Evolutionary conservation across 768 basidiomycete genomes (phyloP).

Genomic region (Tylopilus felleus): DNA sequence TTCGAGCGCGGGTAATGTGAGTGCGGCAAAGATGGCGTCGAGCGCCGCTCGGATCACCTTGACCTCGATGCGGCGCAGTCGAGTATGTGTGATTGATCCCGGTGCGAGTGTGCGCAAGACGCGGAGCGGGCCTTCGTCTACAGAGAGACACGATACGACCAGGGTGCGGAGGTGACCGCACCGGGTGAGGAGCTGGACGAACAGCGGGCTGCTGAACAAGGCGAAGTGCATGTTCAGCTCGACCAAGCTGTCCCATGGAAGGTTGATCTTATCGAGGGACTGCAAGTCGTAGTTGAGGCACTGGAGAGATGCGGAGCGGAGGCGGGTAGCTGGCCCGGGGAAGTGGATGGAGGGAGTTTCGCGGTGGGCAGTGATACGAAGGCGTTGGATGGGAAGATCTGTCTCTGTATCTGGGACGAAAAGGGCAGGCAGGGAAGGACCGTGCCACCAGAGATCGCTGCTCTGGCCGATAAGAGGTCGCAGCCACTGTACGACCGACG

Average conservation of each 20-base stretch:
- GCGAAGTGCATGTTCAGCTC: conserved; percentile 31
- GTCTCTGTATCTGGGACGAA: conserved; percentile 7
- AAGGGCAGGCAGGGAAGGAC: conserved; percentile 21
- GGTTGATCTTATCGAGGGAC: conserved; percentile 21
- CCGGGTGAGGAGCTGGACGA: conserved; percentile 22
- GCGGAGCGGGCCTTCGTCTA: conserved; percentile 14
- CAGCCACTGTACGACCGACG: conserved; percentile 20
- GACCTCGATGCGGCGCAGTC: conserved; percentile 26
- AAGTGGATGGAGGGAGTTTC: conserved; percentile 15
- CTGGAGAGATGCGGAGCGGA: conserved; percentile 22
- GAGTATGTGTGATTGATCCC: conserved; percentile 18
- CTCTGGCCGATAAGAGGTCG: conserved; percentile 21
- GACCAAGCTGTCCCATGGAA: conserved; percentile 27
- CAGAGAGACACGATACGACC: conserved; percentile 24
- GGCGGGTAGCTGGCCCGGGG: conserved; percentile 11
- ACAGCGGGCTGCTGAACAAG: conserved; percentile 19
- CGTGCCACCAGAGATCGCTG: conserved; percentile 33
- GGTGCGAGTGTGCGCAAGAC: conserved; percentile 4
- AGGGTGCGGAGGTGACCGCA: conserved; percentile 22
- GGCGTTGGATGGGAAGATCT: conserved; percentile 12
- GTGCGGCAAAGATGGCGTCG: conserved; percentile 14
- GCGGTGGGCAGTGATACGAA: conserved; percentile 21
- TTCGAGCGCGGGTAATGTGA: conserved; percentile 27
- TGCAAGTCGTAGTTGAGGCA: conserved; percentile 19
- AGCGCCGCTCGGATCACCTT: conserved; percentile 29